phyloP scores from a whole-genome alignment of 2,329 filamentous ascomycete genomes.

The Trichophyton equinum region DNA sequence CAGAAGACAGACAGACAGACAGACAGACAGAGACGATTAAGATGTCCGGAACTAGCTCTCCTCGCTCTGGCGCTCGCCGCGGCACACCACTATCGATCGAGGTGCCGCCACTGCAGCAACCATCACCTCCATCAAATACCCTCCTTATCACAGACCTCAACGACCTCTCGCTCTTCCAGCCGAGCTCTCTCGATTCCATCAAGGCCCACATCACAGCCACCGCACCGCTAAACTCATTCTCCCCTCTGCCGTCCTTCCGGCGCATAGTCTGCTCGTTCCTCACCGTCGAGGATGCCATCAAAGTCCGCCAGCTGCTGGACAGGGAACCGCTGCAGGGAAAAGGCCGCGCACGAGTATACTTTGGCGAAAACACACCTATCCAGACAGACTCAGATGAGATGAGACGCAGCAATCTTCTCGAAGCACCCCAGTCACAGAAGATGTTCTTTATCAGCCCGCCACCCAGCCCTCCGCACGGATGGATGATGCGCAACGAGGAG shows the following conservation, averaged over 20 bases:
- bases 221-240: slow-evolving; percentile 38
- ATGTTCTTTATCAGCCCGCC: slow-evolving; percentile 56
- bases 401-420: slow-evolving; percentile 35
- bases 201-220: slow-evolving; percentile 31
- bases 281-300: slow-evolving; percentile 30
- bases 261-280: slow-evolving; percentile 40
- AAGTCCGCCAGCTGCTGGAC: slow-evolving; percentile 34
- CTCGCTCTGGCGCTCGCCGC: slow-evolving; percentile 11
- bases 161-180: slow-evolving; percentile 36
- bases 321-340: slow-evolving; percentile 22
- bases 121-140: slow-evolving; percentile 38
- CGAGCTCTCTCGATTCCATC: slow-evolving; percentile 31
- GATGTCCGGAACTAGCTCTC: neutral
- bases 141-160: slow-evolving; percentile 39
- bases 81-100: slow-evolving; percentile 33
- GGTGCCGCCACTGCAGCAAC: slow-evolving; percentile 34
- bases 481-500: slow-evolving; percentile 51
- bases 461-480: slow-evolving; percentile 51
- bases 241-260: slow-evolving; percentile 38
- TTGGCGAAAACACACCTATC: slow-evolving; percentile 29
- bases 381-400: slow-evolving; percentile 33
- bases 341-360: slow-evolving; percentile 26
- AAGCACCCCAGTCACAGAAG: slow-evolving; percentile 46
- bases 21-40: neutral
- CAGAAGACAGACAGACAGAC: neutral